These are phyloP conservation scores for Citropsis articulata DNA, from an alignment of 345 rosid genomes.

Conservation along the genomic window DNA sequence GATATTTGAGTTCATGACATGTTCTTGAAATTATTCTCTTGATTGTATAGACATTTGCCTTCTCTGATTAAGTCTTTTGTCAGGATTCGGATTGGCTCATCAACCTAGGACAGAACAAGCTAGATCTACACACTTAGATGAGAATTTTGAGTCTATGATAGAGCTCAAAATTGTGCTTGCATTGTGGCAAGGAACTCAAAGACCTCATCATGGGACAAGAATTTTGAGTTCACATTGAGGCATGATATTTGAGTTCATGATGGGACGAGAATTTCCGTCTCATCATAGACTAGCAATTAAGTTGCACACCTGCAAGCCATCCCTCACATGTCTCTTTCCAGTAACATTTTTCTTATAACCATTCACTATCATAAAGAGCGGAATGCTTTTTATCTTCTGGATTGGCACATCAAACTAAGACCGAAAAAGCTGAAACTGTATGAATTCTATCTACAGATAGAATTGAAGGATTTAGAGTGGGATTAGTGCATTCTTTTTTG, in stretches of 20 bases:
- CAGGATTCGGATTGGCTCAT: conserved; percentile 4
- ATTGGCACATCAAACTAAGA: conserved; percentile 4
- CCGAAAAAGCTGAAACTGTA: neutral
- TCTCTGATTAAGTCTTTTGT: conserved; percentile 2
- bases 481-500: neutral
- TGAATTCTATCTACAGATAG: neutral
- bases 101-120: neutral
- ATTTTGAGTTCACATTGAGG: neutral
- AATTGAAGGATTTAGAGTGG: neutral
- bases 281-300: neutral
- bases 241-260: neutral
- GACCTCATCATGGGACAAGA: neutral
- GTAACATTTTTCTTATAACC: neutral
- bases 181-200: neutral
- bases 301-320: neutral
- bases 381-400: neutral
- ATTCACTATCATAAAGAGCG: neutral
- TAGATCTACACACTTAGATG: neutral
- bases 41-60: neutral
- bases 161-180: neutral
- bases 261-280: neutral
- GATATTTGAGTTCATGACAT: neutral
- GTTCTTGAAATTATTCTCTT: neutral
- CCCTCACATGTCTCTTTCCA: neutral
- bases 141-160: neutral